phyloP scores from a whole-genome alignment of 2,329 filamentous ascomycete genomes.

The Aspergillus piperis region DNA sequence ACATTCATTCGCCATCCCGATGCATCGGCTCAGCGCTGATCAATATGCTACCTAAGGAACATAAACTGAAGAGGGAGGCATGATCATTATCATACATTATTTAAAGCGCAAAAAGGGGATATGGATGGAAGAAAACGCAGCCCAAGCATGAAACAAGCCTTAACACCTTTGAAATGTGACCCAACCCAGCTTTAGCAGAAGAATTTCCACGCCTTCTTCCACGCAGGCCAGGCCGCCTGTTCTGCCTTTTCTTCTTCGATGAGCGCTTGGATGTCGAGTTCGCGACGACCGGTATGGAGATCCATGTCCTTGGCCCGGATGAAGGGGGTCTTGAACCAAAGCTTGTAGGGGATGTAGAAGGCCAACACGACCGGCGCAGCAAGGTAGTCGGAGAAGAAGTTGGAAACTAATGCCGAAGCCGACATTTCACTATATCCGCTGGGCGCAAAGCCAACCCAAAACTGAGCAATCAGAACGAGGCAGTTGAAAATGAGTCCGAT shows the following conservation, averaged over 20 bases:
- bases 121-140: neutral
- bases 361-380: constrained; percentile 58
- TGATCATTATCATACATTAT: constrained; percentile 3
- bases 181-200: constrained; percentile 57
- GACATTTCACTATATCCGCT: constrained; percentile 58
- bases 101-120: neutral
- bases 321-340: constrained; percentile 69
- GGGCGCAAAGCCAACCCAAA: constrained; percentile 83
- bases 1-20: neutral
- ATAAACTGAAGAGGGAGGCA: neutral
- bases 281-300: constrained; percentile 78
- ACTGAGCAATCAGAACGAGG: constrained; percentile 77
- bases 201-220: constrained; percentile 75
- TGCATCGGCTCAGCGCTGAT: neutral
- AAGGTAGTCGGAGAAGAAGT: constrained; percentile 68
- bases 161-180: neutral
- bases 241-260: constrained; percentile 80
- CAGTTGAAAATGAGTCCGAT: constrained; percentile 74
- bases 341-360: constrained; percentile 73
- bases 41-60: neutral
- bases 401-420: constrained; percentile 53
- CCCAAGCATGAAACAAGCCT: neutral
- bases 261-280: constrained; percentile 77
- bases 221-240: constrained; percentile 67
- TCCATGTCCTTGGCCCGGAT: constrained; percentile 77